Base-by-base conservation (phyloP, 306 rosid species). In the Biancaea sappan region DNA sequence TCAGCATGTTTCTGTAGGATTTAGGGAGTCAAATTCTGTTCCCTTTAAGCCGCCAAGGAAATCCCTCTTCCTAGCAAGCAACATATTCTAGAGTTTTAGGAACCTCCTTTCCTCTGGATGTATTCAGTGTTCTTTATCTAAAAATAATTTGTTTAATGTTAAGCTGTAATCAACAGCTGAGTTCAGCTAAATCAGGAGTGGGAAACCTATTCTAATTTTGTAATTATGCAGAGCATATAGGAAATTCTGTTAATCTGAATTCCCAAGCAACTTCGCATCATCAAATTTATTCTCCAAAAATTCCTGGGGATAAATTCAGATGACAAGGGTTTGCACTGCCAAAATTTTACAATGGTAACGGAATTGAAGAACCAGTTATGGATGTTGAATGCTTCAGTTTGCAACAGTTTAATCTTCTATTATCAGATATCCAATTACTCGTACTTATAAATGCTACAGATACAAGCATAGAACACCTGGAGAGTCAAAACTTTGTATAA, bases 401-500 rank as follows among this genome's bases (percentile, higher is more conserved):
- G 57, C 67, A 73, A 52, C 51, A 47, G 28, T 29, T 37, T 19
- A 63, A 60, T 28, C 44, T 44, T 61, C 35, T 24, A 29, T 28
- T 40, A 32, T 21, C 38, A 52, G 44, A 52, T 40, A 61, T 29
- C 76, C 74, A 46, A 32, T 58, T 61, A 61, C 25, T 18, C 6
- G 16, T 59, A 59, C 0, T 32, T 46, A 29, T 6, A 68, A 11
- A 78, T 22, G 74, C 52, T 53, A 46, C 10, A 73, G 26, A 51
- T 71, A 78, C 8, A 71, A 74, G 38, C 81, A 38, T 54, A 26
- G 12, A 47, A 44, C 19, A 74, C 35, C 16, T 6, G 32, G 73
- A 77, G 56, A 48, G 78, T 69, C 29, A 59, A 21, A 75, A 37
- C 38, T 46, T 35, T 69, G 34, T 8, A 77, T 64, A 67, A 70